phyloP scores from a whole-genome alignment of 495 filamentous ascomycete species.

The Neurospora africana region DNA sequence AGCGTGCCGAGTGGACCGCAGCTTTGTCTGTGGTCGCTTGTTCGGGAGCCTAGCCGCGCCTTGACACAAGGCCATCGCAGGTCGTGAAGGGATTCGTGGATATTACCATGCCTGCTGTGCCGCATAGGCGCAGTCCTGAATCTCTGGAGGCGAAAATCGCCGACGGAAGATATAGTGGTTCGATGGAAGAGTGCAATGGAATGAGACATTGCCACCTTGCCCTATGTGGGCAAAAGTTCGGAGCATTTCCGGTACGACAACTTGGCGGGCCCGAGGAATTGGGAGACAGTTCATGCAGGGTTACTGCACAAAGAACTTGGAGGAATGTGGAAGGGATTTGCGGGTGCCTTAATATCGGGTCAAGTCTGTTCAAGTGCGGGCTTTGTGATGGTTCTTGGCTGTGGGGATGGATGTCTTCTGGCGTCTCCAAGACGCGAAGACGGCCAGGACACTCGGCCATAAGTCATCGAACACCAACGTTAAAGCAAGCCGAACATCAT shows the following conservation, averaged over 20 bases:
- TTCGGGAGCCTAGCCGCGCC: neutral
- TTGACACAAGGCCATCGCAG: neutral
- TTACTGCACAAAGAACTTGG: neutral
- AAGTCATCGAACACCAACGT: neutral
- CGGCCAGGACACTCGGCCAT: neutral
- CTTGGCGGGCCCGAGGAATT: neutral
- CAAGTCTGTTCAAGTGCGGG: neutral
- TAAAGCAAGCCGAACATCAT: neutral
- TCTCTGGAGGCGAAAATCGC: neutral
- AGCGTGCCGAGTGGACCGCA: neutral
- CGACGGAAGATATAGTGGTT: neutral
- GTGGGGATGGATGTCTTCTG: neutral
- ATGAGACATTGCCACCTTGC: neutral
- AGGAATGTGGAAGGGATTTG: neutral
- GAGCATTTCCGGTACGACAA: neutral
- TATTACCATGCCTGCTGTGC: neutral
- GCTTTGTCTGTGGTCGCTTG: neutral
- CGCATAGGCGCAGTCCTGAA: neutral
- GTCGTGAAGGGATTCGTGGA: neutral
- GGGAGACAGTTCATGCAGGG: neutral
- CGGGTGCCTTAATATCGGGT: neutral
- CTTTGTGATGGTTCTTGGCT: neutral
- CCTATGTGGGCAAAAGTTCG: neutral
- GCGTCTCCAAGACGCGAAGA: neutral
- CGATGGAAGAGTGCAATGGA: neutral